A percentile compares a stretch with the other conserved stretches of the same genome.
phyloP scores from a whole-genome alignment of 2,329 filamentous ascomycete species.

The Trichoderma oligosporum region DNA sequence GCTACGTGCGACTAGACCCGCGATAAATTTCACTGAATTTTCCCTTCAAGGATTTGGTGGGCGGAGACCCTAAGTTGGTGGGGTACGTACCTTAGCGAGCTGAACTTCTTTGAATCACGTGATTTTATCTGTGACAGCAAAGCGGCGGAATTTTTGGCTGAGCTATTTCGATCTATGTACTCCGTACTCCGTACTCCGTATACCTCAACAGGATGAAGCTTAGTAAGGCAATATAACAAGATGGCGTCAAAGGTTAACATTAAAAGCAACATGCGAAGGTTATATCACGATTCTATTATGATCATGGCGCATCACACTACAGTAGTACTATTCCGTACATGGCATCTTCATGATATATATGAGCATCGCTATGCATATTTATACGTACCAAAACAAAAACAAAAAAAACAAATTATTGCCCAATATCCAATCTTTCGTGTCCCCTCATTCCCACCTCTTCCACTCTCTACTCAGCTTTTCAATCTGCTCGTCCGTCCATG shows the following conservation, averaged over 20 bases:
- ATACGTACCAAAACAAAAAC: not conserved
- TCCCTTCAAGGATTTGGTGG: constrained; percentile 35
- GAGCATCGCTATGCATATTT: constrained; percentile 11
- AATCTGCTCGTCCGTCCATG: constrained; percentile 42
- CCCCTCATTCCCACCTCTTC: constrained; percentile 52
- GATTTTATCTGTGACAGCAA: not conserved
- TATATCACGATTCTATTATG: not conserved
- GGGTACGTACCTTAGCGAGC: constrained; percentile 32
- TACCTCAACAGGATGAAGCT: not conserved
- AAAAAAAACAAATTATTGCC: not conserved
- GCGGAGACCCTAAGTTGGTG: constrained; percentile 39
- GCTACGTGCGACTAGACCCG: constrained; percentile 26
- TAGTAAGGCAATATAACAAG: too few relatives aligned
- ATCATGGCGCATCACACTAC: not conserved
- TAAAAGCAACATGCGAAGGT: not conserved
- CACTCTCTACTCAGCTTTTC: constrained; percentile 54
- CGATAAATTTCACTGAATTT: constrained; percentile 41
- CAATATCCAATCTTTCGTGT: too few relatives aligned
- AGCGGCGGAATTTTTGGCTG: not conserved
- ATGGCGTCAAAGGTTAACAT: not conserved
- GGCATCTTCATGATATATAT: not conserved
- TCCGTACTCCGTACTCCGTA: too few relatives aligned
- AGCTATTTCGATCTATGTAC: not conserved
- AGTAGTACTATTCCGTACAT: not conserved
- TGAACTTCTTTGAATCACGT: not conserved